Percentiles rank a stretch among this genome's conserved stretches.
Evolutionary conservation across 768 basidiomycete genomes (phyloP).

Genomic region (Zangia roseola): DNA sequence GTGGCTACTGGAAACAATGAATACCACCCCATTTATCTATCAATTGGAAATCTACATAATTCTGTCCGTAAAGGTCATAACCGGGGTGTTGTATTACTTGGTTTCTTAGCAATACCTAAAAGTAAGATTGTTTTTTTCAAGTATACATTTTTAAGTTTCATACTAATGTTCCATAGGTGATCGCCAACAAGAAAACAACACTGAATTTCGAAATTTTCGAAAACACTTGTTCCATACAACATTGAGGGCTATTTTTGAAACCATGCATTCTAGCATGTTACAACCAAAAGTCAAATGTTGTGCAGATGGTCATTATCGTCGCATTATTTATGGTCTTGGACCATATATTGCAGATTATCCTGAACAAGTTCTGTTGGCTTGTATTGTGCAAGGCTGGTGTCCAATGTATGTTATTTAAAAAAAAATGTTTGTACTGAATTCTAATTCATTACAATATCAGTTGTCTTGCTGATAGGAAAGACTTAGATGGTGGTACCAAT

Average conservation of each 20-base stretch:
- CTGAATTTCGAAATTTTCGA: background rate
- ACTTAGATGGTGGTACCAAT: background rate
- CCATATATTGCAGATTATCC: constrained; percentile 3
- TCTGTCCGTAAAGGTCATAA: background rate
- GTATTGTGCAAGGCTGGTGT: constrained; percentile 3
- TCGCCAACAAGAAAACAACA: background rate
- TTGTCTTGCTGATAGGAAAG: background rate
- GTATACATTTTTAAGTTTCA: background rate
- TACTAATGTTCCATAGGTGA: background rate
- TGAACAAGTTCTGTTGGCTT: background rate
- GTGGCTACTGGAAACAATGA: background rate
- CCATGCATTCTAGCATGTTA: background rate
- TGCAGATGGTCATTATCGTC: background rate
- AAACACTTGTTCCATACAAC: background rate
- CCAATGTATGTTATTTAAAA: too few species aligned
- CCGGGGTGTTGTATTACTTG: constrained; percentile 9
- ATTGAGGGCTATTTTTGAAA: background rate
- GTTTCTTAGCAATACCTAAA: constrained; percentile 4
- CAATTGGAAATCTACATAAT: background rate
- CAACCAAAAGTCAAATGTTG: background rate
- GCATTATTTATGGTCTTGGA: background rate
- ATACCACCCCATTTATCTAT: constrained; percentile 3
- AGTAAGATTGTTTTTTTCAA: background rate
- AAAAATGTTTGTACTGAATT: background rate
- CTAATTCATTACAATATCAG: too few species aligned